Conservation (phyloP, 1,139 yeast genomes). For the Magnusiomyces clavatus region DNA sequence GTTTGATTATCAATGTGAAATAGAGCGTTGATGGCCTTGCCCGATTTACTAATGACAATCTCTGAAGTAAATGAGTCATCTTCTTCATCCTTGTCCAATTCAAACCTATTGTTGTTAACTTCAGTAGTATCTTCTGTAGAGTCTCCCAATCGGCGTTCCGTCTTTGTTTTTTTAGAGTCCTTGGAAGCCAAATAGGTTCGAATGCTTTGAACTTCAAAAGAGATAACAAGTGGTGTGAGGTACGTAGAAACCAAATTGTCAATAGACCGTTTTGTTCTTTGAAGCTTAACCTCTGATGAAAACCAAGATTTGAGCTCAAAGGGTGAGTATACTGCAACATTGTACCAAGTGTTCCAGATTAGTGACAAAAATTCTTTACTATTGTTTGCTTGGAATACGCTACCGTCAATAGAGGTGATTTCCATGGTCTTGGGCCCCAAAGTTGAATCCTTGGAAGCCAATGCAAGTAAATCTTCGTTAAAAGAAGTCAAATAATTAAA, state of each 20-base stretch:
- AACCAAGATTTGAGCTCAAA: constrained; percentile 69
- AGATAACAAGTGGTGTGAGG: constrained; percentile 59
- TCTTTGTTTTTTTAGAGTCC: too few species aligned
- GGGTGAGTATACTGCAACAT: constrained; percentile 53
- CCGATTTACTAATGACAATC: constrained; percentile 52
- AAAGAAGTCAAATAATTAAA: constrained; percentile 22
- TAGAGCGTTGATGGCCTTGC: constrained; percentile 64
- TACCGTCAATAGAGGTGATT: constrained; percentile 32
- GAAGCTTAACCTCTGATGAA: constrained; percentile 23
- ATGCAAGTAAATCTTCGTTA: constrained; percentile 11
- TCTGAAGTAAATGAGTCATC: constrained; percentile 33
- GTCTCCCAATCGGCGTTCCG: too few species aligned
- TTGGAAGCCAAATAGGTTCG: constrained; percentile 24
- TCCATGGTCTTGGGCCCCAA: constrained; percentile 17
- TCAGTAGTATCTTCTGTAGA: constrained; percentile 28
- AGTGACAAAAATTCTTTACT: constrained; percentile 1
- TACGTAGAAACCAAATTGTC: constrained; percentile 55
- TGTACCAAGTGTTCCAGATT: constrained; percentile 44
- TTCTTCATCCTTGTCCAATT: constrained; percentile 18
- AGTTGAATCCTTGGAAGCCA: too few species aligned
- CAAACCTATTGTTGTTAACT: constrained; percentile 21
- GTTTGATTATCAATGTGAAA: constrained; percentile 84
- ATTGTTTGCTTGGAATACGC: neutral
- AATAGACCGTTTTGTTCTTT: constrained; percentile 47
- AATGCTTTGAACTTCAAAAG: constrained; percentile 51